Evolutionary conservation across 2,329 filamentous ascomycete genomes (phyloP).

Genomic region (Leptosphaerulina australis): DNA sequence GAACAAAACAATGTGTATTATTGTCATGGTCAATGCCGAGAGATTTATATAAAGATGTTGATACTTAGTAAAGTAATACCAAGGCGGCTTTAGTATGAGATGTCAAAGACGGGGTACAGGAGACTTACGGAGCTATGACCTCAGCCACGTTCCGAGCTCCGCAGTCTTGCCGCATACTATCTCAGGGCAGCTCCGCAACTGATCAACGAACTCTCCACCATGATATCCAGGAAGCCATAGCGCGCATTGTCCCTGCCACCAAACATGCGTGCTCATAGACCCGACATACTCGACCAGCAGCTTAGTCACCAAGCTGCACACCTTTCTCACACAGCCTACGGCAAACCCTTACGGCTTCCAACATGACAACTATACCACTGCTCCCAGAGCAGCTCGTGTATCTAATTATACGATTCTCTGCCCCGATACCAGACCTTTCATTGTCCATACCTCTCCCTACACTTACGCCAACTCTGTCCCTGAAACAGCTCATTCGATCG

Average conservation of each 20-base stretch:
- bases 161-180: conserved; percentile 21
- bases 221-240: conserved; percentile 16
- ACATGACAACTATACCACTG: conserved; percentile 35
- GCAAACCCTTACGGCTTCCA: conserved; percentile 16
- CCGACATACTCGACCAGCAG: conserved; percentile 11
- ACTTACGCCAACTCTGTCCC: conserved; percentile 72
- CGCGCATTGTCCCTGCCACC: conserved; percentile 1
- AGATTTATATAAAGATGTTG: no score
- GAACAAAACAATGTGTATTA: conserved; percentile 73
- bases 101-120: background rate
- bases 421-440: conserved; percentile 79
- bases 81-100: background rate
- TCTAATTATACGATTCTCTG: conserved; percentile 89
- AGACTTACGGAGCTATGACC: conserved; percentile 26
- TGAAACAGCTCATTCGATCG: conserved; percentile 81
- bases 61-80: background rate
- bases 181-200: conserved; percentile 7
- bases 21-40: conserved; percentile 56
- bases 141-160: conserved; percentile 28
- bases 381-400: conserved; percentile 60
- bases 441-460: conserved; percentile 74
- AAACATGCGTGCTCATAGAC: conserved; percentile 10
- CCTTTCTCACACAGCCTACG: conserved; percentile 4
- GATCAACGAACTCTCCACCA: conserved; percentile 14
- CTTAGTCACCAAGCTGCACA: conserved; percentile 9